Evolutionary conservation across 768 basidiomycete species (phyloP).

Genomic region (Tricholoma terreum): DNA sequence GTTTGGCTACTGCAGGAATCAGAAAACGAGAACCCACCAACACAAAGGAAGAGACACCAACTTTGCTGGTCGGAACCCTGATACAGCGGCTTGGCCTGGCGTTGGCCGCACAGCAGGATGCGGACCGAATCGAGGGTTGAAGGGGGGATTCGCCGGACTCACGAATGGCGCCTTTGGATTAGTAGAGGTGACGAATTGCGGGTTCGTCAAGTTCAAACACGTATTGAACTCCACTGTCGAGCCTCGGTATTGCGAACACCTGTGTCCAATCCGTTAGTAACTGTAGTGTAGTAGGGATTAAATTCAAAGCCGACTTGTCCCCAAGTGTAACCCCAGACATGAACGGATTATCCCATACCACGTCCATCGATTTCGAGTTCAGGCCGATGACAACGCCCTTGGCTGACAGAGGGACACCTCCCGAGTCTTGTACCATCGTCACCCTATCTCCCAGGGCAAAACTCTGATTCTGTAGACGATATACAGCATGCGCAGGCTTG

Average conservation of each 20-base stretch:
- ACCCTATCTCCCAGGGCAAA: slow-evolving; percentile 92
- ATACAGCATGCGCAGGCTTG: slow-evolving; percentile 87
- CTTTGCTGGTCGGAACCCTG: slow-evolving; percentile 66
- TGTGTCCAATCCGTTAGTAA: slow-evolving; percentile 25
- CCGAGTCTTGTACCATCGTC: slow-evolving; percentile 94
- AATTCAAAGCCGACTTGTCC: slow-evolving; percentile 54
- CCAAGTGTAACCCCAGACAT: slow-evolving; percentile 88
- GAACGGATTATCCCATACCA: slow-evolving; percentile 95
- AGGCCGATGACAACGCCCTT: slow-evolving; percentile 95
- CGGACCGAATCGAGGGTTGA: slow-evolving; percentile 68
- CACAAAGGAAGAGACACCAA: slow-evolving; percentile 14
- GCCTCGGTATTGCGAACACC: slow-evolving; percentile 92
- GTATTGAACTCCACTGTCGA: slow-evolving; percentile 83
- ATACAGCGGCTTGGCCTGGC: slow-evolving; percentile 49
- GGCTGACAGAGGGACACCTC: slow-evolving; percentile 83
- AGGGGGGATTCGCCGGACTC: slow-evolving; percentile 44
- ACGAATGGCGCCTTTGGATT: slow-evolving; percentile 55
- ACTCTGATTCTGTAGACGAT: slow-evolving; percentile 83
- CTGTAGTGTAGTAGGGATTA: no score
- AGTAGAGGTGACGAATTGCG: slow-evolving; percentile 80
- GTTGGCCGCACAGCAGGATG: slow-evolving; percentile 56
- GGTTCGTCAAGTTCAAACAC: slow-evolving; percentile 84
- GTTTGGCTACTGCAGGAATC: slow-evolving; percentile 18
- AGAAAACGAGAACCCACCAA: slow-evolving; percentile 1
- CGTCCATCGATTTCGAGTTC: slow-evolving; percentile 84